Evolutionary conservation across 2,329 filamentous ascomycete genomes (phyloP).

Genomic region (Clonostachys byssicola): DNA sequence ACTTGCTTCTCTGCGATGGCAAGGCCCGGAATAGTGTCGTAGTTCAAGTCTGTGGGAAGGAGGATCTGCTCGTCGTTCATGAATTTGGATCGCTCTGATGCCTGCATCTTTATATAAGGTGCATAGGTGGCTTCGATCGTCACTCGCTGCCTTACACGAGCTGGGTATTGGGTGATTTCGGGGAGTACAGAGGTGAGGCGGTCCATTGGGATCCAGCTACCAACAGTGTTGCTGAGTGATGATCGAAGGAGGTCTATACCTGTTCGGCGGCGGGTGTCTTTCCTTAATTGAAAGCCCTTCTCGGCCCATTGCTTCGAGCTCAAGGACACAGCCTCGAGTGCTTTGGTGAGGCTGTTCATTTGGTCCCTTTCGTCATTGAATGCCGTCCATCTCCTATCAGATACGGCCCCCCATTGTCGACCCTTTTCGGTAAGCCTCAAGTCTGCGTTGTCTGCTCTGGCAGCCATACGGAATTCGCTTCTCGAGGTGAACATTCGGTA

Average conservation of each 20-base stretch:
- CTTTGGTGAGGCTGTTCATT: constrained; percentile 59
- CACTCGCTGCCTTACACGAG: constrained; percentile 63
- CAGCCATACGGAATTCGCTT: constrained; percentile 91
- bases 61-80: constrained; percentile 71
- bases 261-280: constrained; percentile 61
- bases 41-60: constrained; percentile 74
- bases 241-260: constrained; percentile 79
- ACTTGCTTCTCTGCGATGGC: constrained; percentile 74
- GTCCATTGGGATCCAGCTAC: constrained; percentile 34
- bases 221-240: constrained; percentile 37
- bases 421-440: constrained; percentile 77
- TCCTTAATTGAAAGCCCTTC: constrained; percentile 65
- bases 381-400: constrained; percentile 70
- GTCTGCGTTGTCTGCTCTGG: constrained; percentile 92
- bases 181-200: constrained; percentile 56
- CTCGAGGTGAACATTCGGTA: constrained; percentile 98
- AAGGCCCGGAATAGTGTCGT: constrained; percentile 67
- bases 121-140: constrained; percentile 81
- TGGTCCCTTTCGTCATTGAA: constrained; percentile 64
- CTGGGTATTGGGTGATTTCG: constrained; percentile 46
- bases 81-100: constrained; percentile 61
- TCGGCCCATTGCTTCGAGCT: constrained; percentile 63
- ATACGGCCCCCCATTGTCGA: constrained; percentile 70
- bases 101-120: constrained; percentile 77
- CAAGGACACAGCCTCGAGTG: constrained; percentile 55